A percentile compares a stretch with the other conserved stretches of the same genome.
These are phyloP conservation scores for Colletotrichum paranaense DNA, from an alignment of 2,329 filamentous ascomycete genomes.

Conservation along the genomic window DNA sequence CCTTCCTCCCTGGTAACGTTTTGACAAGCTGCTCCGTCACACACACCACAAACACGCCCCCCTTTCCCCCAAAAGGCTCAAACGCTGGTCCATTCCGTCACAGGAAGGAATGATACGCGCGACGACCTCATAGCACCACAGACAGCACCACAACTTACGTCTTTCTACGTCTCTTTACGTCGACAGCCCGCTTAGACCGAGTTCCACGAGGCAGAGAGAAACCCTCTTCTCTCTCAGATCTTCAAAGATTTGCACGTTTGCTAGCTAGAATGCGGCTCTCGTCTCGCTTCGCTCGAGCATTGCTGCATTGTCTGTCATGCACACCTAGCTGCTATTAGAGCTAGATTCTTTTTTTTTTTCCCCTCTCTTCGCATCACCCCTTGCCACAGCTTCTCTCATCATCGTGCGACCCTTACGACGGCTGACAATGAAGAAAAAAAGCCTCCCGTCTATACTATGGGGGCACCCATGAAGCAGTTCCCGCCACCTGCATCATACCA, in stretches of 20 bases:
- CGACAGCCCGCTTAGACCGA: neutral
- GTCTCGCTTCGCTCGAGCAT: neutral
- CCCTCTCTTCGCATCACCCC: neutral
- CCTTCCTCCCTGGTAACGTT: slow-evolving; percentile 18
- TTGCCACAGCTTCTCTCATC: slow-evolving; percentile 26
- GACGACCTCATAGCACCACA: slow-evolving; percentile 33
- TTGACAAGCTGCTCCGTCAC: slow-evolving; percentile 29
- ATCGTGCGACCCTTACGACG: slow-evolving; percentile 15
- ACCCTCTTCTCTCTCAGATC: slow-evolving; percentile 14
- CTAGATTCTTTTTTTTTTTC: neutral
- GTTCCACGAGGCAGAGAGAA: slow-evolving; percentile 6
- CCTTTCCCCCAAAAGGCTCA: slow-evolving; percentile 11
- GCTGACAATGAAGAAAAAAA: neutral
- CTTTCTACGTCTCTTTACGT: neutral
- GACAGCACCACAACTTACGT: neutral
- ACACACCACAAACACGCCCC: neutral
- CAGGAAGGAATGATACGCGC: slow-evolving; percentile 26
- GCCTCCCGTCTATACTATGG: neutral
- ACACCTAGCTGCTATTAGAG: neutral
- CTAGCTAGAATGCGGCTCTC: slow-evolving; percentile 25
- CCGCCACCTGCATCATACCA: slow-evolving; percentile 34
- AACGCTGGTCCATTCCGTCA: slow-evolving; percentile 35
- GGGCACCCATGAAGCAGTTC: slow-evolving; percentile 27
- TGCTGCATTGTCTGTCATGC: neutral
- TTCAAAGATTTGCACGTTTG: slow-evolving; percentile 21